Base-by-base conservation (phyloP, 441 rosid genomes). In the Adansonia rubrostipa region DNA sequence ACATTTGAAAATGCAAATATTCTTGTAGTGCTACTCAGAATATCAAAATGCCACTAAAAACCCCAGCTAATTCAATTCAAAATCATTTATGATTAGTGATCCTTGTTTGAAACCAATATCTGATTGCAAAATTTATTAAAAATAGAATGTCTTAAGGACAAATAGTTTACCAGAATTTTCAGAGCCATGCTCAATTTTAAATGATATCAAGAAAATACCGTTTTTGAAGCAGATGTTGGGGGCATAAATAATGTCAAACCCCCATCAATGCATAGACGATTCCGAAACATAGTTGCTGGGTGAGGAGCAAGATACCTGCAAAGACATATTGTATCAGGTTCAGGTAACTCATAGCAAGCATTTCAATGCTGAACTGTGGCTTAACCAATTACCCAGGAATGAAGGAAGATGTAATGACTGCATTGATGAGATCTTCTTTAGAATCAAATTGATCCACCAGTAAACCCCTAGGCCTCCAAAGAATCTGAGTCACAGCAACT, bases 241-340 rank as follows among this genome's bases (percentile, higher is more conserved):
- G 98, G 98, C 94, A 93, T 91, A 84, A 94, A 94, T 82, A 94
- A 86, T 15, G 98, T 92, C 85, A 94, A 86, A 71, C 97, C 99
- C 79, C 99, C 98, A 85, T 94, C 98, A 73, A 94, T 86, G 84
- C 97, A 96, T 44, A 94, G 86, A 73, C 93, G 89, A 82, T 94
- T 88, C 64, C 97, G 91, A 71, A 92, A 96, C 82, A 92, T 81
- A 14, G 98, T 96, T 72, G 93, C 97, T 54, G 97, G 98, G 73
- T 88, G 84, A 75, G 99, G 99, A 19, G 98, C 97, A 57, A 94
- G 97, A 91, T 94, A 94, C 67, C 98, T 92, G 91, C 82, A 86
- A 57, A 24, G 54, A 53, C 36, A 40, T 65, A 47, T 68, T 76
- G 71, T 69, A 72, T 78, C 45, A 66, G 68, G 54, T 50, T 70